Base-by-base conservation (phyloP, 2,329 filamentous ascomycete genomes). In the Botryotinia globosa region DNA sequence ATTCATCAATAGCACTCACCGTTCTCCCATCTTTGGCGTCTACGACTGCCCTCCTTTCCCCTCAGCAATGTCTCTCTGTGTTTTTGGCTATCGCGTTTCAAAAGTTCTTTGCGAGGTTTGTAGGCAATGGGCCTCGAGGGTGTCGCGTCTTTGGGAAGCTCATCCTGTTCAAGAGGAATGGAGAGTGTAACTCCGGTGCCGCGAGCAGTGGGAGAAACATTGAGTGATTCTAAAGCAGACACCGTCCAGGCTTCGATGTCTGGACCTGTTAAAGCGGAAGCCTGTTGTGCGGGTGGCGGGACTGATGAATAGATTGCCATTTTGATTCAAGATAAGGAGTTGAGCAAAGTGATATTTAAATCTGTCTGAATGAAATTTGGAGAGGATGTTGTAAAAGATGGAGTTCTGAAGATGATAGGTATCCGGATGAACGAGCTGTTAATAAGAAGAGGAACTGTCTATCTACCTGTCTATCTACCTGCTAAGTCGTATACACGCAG, bases 1-100 rank as follows among this genome's bases (percentile, higher is more conserved):
- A 4, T n/a, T 25, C 48, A 56, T 56, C 65, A 54, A 75, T 62
- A 29, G 66, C 56, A 79, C 83, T 76, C 87, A 97, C 94, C 93
- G 82, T 98, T 99, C 85, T 99, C 96, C 94, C 94, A 98, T 72
- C 95, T 88, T 78, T 95, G 91, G 67, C 95, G 87, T 79, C 95
- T 90, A 51, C 95, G 88, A 78, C 90, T 95, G 48, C 95, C 95
- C 82, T 98, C 94, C 77, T 97, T 97, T 72, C 95, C 95, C 84
- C 94, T 97, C 45, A 96, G 85, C 69, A 97, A 42, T 0, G 79
- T 75, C 20, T 80, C 78, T 32, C 79, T 74, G 9, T 77, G 83
- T 79, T 89, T 89, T 78, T 88, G 78, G 77, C 88, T 90, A 78
- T 91, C 89, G 68, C 88, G 86, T 48, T 87, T 84, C 63, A 88